These are phyloP conservation scores for Balamuthia mandrillaris DNA, from an alignment of 208 protist genomes.

Conservation along the genomic window DNA sequence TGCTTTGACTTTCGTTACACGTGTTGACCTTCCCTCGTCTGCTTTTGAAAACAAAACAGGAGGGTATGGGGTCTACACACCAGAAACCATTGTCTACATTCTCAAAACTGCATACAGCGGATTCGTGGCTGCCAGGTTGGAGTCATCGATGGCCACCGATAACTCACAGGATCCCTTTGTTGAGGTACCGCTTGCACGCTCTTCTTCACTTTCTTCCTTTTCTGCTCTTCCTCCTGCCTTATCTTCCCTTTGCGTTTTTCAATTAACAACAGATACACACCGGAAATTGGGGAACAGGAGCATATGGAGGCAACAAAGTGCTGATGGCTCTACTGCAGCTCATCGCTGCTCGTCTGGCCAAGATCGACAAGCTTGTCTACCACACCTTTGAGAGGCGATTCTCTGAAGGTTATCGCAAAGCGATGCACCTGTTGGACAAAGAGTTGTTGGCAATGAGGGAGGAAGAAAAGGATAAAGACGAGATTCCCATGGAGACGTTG, in stretches of 20 bases:
- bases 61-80: too few species aligned
- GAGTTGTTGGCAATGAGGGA: not conserved
- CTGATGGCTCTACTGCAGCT: not conserved
- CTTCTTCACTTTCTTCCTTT: too few species aligned
- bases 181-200: too few species aligned
- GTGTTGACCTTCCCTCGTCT: not conserved
- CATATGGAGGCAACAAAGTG: not conserved
- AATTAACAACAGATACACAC: too few species aligned
- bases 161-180: too few species aligned
- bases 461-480: too few species aligned
- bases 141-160: not conserved
- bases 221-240: too few species aligned
- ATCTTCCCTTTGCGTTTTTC: too few species aligned
- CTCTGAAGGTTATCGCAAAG: not conserved
- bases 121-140: not conserved
- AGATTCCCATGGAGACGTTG: not conserved
- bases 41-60: too few species aligned
- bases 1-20: not conserved
- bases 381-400: not conserved
- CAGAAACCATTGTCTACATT: not conserved
- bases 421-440: not conserved
- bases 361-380: not conserved
- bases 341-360: not conserved
- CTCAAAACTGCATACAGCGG: not conserved
- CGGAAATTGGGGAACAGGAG: not conserved